Evolutionary conservation across 2,329 filamentous ascomycete species (phyloP).

Genomic region (Tolypocladium tundrense): DNA sequence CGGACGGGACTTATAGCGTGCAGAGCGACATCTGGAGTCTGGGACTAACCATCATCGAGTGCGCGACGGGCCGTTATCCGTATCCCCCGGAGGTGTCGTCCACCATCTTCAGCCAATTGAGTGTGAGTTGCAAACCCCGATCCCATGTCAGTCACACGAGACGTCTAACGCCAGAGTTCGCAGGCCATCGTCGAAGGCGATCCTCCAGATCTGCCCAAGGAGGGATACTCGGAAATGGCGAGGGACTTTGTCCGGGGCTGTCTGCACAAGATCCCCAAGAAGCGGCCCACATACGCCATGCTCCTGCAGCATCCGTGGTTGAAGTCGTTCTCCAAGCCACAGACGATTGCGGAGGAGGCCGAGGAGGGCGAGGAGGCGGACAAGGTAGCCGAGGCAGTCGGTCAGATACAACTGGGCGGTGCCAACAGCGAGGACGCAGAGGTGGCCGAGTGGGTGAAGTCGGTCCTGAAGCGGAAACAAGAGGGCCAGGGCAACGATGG

Average conservation of each 20-base stretch:
- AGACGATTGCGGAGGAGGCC: constrained; percentile 61
- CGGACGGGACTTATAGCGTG: constrained; percentile 86
- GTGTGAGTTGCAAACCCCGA: constrained; percentile 52
- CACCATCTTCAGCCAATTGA: constrained; percentile 96
- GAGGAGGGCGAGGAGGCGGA: constrained; percentile 48
- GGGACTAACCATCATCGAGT: constrained; percentile 90
- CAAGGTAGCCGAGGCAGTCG: constrained; percentile 31
- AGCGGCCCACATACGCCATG: constrained; percentile 89
- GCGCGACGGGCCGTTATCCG: constrained; percentile 85
- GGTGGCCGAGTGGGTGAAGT: constrained; percentile 75
- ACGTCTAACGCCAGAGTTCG: constrained; percentile 1
- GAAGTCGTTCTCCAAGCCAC: constrained; percentile 60
- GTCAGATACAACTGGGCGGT: constrained; percentile 29
- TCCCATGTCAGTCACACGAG: neutral
- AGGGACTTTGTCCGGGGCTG: constrained; percentile 83
- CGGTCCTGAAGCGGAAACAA: constrained; percentile 49
- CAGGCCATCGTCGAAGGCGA: constrained; percentile 97
- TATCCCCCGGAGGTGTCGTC: constrained; percentile 96
- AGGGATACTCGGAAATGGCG: constrained; percentile 68
- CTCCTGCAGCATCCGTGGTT: constrained; percentile 88
- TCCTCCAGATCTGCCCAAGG: constrained; percentile 74
- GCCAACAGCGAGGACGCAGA: constrained; percentile 56
- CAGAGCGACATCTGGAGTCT: constrained; percentile 98
- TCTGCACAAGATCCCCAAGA: constrained; percentile 82
- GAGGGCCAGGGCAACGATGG: constrained; percentile 40